Base-by-base conservation (phyloP, 2,329 filamentous ascomycete species). In the Lecanosticta acicola region DNA sequence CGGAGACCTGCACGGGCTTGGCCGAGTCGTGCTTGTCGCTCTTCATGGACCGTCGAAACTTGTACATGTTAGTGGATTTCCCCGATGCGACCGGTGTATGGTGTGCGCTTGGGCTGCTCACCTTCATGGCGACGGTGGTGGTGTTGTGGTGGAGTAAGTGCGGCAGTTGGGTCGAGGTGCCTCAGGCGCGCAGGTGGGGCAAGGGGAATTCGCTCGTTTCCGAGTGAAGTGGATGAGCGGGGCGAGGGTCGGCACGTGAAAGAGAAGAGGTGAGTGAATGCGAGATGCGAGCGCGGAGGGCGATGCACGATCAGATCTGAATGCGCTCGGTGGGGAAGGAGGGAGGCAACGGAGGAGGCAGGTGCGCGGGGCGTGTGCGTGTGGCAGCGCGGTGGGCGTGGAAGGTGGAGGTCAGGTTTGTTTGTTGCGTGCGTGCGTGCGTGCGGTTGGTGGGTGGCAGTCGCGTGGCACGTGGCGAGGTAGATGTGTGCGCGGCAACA, bases 11-110 rank as follows among this genome's bases (percentile, higher is more conserved):
- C 55, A 81, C 77, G 55, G 81, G 80, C 66, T 83, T 80, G 18
- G 71, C 67, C 26, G 61, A 61, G 55, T 80, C 79, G 57, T 79
- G 81, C 75, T 89, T 94, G 45, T 94, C 87, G 68, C 86, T 84
- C 73, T 94, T 94, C 71, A 94, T 85, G 52, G 88, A 94, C 71
- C 87, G 80, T 67, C 89, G 81, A 69, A 95, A 74, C 71, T 74
- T 29, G 41, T 16, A 16, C 44, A 14, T 19, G 29, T 50, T 41
- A 51, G 41, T 38, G 39, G 26, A 41, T 5, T 11, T 35, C 35
- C 38, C 36, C 24, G 19, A 36, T 35, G 24, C 42, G 16, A 19
- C 26, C 40, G 35, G 24, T 37, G 10, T 29, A 38, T 46, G 43
- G 35, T 35, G 24, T 21, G 17, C 32, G 20, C 39, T 45, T 36